These are phyloP conservation scores for Balansia obtecta DNA, from an alignment of 2,329 filamentous ascomycete species.

Conservation along the genomic window DNA sequence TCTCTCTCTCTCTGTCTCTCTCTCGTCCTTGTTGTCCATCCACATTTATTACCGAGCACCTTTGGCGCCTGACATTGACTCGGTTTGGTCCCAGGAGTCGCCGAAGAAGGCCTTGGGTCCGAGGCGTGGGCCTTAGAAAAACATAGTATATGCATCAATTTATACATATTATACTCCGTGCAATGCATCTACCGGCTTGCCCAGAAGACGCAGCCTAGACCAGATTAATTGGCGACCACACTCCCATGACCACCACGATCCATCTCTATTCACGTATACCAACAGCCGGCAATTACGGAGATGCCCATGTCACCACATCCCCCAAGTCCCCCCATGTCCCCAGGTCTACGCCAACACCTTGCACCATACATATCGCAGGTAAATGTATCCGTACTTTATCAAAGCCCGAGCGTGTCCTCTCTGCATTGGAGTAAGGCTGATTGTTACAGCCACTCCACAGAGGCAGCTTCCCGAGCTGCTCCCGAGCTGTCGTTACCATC, in stretches of 20 bases:
- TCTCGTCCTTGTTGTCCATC: background rate
- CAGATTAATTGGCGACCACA: background rate
- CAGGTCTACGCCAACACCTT: background rate
- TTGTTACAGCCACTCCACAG: slow-evolving; percentile 1
- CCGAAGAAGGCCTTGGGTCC: background rate
- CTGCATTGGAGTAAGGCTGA: slow-evolving; percentile 1
- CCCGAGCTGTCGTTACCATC: too few relatives aligned
- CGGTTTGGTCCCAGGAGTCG: background rate
- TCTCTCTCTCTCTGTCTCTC: too few relatives aligned
- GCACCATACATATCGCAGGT: background rate
- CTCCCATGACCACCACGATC: background rate
- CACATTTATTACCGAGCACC: background rate
- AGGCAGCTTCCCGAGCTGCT: background rate
- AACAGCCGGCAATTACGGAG: background rate
- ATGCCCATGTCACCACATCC: background rate
- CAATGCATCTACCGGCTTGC: background rate
- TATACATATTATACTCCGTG: background rate
- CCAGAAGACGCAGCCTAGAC: background rate
- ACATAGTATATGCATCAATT: background rate
- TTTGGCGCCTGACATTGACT: slow-evolving; percentile 1
- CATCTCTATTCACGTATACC: background rate
- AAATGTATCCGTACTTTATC: background rate
- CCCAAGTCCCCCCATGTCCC: background rate
- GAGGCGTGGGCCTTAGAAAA: background rate
- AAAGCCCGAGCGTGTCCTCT: background rate